A percentile compares a stretch with the other conserved stretches of the same genome.
Conservation (phyloP, 2,329 filamentous ascomycete species). For the Xylariales sp. region DNA sequence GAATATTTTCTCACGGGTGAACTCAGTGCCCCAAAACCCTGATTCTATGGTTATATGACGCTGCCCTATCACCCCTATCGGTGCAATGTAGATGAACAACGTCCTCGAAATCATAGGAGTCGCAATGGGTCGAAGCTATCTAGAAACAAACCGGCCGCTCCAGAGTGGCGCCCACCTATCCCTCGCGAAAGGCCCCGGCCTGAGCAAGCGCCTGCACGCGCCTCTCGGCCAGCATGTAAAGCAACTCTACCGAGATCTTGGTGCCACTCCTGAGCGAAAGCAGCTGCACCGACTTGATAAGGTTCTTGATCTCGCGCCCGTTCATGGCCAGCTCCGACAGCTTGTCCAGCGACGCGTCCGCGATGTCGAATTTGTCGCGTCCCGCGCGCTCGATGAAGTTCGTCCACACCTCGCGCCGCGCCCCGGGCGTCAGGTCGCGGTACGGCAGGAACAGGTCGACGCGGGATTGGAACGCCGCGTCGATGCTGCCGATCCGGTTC, state of each 20-base stretch:
- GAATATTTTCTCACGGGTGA: too few relatives aligned
- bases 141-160: too few relatives aligned
- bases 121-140: too few relatives aligned
- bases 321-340: constrained; percentile 58
- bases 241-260: constrained; percentile 46
- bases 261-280: constrained; percentile 49
- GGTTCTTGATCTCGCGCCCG: constrained; percentile 64
- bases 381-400: constrained; percentile 52
- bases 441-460: constrained; percentile 52
- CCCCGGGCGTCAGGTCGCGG: constrained; percentile 45
- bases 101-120: too few relatives aligned
- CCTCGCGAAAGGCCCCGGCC: constrained; percentile 6
- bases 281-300: constrained; percentile 56
- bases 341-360: constrained; percentile 48
- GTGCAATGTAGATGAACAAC: too few relatives aligned
- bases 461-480: constrained; percentile 53
- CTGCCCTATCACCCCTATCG: too few relatives aligned
- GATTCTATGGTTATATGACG: too few relatives aligned
- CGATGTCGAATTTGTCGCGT: constrained; percentile 48
- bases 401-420: constrained; percentile 52
- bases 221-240: constrained; percentile 51
- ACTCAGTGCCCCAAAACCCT: too few relatives aligned
- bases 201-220: constrained; percentile 41
- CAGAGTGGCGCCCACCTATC: too few relatives aligned
- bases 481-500: constrained; percentile 52